Conservation (phyloP, 202 grass and related monocot genomes). For the Eragrostis tef region DNA sequence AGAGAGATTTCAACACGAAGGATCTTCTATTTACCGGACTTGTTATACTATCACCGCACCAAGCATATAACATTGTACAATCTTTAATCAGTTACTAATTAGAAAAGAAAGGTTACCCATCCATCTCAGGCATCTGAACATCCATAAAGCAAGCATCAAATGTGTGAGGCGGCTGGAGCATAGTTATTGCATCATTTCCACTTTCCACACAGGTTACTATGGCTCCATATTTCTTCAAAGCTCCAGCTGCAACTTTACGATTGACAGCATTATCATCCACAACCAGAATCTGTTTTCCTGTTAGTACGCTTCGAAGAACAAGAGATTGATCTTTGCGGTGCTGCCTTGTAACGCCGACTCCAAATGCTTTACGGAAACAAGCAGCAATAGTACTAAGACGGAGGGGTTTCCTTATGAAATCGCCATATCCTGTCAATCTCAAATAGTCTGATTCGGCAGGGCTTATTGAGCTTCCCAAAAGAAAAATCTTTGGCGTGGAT, state of each 20-base stretch:
- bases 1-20: slow-evolving; percentile 1
- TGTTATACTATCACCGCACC: slow-evolving; percentile 16
- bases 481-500: slow-evolving; percentile 63
- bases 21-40: slow-evolving; percentile 15
- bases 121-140: slow-evolving; percentile 93
- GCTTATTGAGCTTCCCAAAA: slow-evolving; percentile 65
- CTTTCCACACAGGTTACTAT: slow-evolving; percentile 73
- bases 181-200: slow-evolving; percentile 72
- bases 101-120: slow-evolving; percentile 60
- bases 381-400: slow-evolving; percentile 73
- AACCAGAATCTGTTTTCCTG: slow-evolving; percentile 68
- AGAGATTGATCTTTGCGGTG: slow-evolving; percentile 51
- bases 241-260: slow-evolving; percentile 69
- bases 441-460: slow-evolving; percentile 50
- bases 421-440: slow-evolving; percentile 58
- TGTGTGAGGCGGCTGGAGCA: slow-evolving; percentile 65
- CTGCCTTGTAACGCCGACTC: slow-evolving; percentile 51
- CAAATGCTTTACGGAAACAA: slow-evolving; percentile 65
- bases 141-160: slow-evolving; percentile 96
- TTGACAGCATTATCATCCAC: slow-evolving; percentile 89
- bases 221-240: slow-evolving; percentile 84
- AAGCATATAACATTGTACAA: slow-evolving; percentile 17
- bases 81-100: slow-evolving; percentile 8
- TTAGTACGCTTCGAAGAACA: slow-evolving; percentile 67
- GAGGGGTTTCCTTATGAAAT: slow-evolving; percentile 72